Percentiles rank a stretch among this genome's conserved stretches.
These are phyloP conservation scores for Xylaria polymorpha DNA, from an alignment of 2,329 filamentous ascomycete genomes.

Conservation along the genomic window DNA sequence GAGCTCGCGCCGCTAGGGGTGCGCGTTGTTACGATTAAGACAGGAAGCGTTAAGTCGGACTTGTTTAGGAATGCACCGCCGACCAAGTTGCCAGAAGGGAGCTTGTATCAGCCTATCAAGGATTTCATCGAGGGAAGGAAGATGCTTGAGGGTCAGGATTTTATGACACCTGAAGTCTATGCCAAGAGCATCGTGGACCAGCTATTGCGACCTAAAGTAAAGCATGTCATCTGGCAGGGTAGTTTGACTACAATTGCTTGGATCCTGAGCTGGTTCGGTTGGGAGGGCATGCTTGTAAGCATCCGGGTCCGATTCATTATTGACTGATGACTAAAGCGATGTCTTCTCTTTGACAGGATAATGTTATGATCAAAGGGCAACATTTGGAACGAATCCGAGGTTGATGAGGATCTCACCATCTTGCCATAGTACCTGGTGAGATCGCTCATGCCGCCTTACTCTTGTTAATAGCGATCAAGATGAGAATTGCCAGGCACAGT, in stretches of 20 bases:
- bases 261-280: constrained; percentile 45
- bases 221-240: constrained; percentile 44
- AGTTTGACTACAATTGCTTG: constrained; percentile 40
- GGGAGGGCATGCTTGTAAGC: constrained; percentile 46
- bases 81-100: constrained; percentile 39
- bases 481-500: too few species aligned
- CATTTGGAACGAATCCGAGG: constrained; percentile 25
- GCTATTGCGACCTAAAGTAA: constrained; percentile 38
- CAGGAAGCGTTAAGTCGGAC: constrained; percentile 39
- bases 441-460: neutral
- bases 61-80: constrained; percentile 43
- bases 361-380: constrained; percentile 14
- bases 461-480: too few species aligned
- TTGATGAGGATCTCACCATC: constrained; percentile 4
- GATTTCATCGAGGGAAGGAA: constrained; percentile 41
- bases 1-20: constrained; percentile 46
- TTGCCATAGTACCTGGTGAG: neutral
- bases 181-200: constrained; percentile 41
- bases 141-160: constrained; percentile 37
- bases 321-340: neutral
- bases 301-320: neutral
- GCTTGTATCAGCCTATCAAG: constrained; percentile 40
- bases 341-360: constrained; percentile 18
- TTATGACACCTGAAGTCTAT: constrained; percentile 38
- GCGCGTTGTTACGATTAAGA: constrained; percentile 45